These are phyloP conservation scores for Nicotiana obtusifolia DNA, from an alignment of 257 asterid genomes.

Conservation along the genomic window DNA sequence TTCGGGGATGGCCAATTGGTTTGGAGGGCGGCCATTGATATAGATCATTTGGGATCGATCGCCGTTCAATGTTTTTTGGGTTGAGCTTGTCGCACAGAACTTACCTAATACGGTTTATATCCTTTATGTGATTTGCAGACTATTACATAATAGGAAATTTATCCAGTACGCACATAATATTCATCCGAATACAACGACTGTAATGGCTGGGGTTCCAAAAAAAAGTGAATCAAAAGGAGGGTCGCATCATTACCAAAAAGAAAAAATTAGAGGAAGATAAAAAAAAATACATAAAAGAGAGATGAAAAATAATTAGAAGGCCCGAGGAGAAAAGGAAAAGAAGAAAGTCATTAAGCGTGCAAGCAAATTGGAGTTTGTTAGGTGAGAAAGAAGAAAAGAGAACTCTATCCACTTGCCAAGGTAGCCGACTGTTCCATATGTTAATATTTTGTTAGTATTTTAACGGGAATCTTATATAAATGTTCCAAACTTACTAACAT, in stretches of 20 bases:
- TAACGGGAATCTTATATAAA: too few relatives aligned
- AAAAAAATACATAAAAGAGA: background rate
- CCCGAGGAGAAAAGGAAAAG: background rate
- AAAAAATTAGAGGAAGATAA: background rate
- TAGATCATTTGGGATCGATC: too few relatives aligned
- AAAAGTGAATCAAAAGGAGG: background rate
- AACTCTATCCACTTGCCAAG: background rate
- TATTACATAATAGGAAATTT: accelerated
- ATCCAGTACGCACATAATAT: accelerated
- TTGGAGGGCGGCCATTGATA: too few relatives aligned
- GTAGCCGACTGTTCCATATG: too few relatives aligned
- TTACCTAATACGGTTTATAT: too few relatives aligned
- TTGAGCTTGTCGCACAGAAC: too few relatives aligned
- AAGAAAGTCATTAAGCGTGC: background rate
- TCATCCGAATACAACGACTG: too few relatives aligned
- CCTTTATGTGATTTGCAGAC: too few relatives aligned
- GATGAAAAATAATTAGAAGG: background rate
- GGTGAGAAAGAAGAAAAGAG: slow-evolving; percentile 14
- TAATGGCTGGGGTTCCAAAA: too few relatives aligned
- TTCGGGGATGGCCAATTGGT: too few relatives aligned
- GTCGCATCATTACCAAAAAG: background rate
- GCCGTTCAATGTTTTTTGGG: too few relatives aligned
- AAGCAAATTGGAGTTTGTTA: slow-evolving; percentile 13
- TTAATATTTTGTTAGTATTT: background rate
- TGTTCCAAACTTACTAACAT: too few relatives aligned